Base-by-base conservation (phyloP, 768 basidiomycete species). In the Pisolithus orientalis region DNA sequence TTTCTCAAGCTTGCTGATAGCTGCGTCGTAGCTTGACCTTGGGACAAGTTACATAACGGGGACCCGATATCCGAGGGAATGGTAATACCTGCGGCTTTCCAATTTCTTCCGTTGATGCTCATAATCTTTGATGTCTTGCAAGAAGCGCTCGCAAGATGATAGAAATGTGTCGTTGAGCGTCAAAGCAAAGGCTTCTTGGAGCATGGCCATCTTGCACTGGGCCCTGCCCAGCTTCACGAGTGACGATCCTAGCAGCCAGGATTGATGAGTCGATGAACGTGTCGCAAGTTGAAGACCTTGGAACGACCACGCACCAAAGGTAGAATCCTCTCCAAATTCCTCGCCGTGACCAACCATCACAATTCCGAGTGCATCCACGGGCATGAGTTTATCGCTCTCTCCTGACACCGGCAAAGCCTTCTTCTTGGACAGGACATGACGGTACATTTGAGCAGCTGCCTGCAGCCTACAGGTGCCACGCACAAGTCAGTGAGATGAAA, bases 261-360 rank as follows among this genome's bases (percentile, higher is more conserved):
- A 31, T 29, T 6, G 44, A 16, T 45, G 44, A 45, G 44, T 10
- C 21, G 39, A 27, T 25, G 43, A 1, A 28, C 14, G 6, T 25
- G 28, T 37, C 25, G 16, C 6, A 31, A 16, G 5, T 5, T 29
- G n/a, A 14, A 47, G 37, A 17, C 34, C 39, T 16, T 40, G 8
- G 43, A 13, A 60, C 69, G 16, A 16, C 3, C 9, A 63, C 71
- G 39, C 53, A 83, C 87, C 88, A 62, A 83, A 90, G 0, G 78
- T 75, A 40, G 88, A 90, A 53, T 88, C 85, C 1, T 80, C 78
- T n/a, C 80, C 80, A 62, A 88, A 84, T 61, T 91, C 82, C 57
- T 90, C 87, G 13, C 91, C 91, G 61, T 91, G 87, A 25, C 78
- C 74, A 51, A 91, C 85, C 91, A 94, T 92, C 44, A 90, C 87